Conservation (phyloP, 2,329 filamentous ascomycete genomes). For the Sclerotinia trifoliorum region DNA sequence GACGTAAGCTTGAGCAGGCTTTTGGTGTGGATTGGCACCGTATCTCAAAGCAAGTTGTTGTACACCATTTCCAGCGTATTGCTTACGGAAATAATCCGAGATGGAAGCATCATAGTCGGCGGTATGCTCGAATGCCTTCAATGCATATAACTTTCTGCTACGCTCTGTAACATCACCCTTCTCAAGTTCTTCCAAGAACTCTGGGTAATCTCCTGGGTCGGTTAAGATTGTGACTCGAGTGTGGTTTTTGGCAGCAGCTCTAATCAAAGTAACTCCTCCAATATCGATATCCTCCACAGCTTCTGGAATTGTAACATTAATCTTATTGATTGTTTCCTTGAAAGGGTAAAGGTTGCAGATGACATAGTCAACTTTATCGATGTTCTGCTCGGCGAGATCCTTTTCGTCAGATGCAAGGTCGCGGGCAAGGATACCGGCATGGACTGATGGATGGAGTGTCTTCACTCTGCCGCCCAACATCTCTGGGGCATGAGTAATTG, state of each 20-base stretch:
- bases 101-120: conserved; percentile 96
- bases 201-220: conserved; percentile 88
- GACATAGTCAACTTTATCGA: conserved; percentile 91
- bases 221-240: conserved; percentile 91
- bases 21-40: conserved; percentile 97
- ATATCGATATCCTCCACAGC: conserved; percentile 99
- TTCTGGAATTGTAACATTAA: conserved; percentile 94
- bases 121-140: conserved; percentile 98
- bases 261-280: conserved; percentile 92
- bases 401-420: conserved; percentile 95
- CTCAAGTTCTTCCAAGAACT: conserved; percentile 88
- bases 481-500: conserved; percentile 94
- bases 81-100: conserved; percentile 94
- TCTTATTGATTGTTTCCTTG: conserved; percentile 96
- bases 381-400: conserved; percentile 92
- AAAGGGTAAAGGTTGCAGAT: conserved; percentile 99
- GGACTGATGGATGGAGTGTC: conserved; percentile 88
- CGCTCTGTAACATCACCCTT: conserved; percentile 81
- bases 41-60: conserved; percentile 88
- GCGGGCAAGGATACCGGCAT: conserved; percentile 83
- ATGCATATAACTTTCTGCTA: conserved; percentile 83
- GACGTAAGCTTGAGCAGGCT: conserved; percentile 84
- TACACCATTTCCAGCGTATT: conserved; percentile 82
- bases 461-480: conserved; percentile 93
- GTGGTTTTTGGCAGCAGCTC: conserved; percentile 98